Base-by-base conservation (phyloP, 1,284 basidiomycete genomes). In the Trametes pubescens region DNA sequence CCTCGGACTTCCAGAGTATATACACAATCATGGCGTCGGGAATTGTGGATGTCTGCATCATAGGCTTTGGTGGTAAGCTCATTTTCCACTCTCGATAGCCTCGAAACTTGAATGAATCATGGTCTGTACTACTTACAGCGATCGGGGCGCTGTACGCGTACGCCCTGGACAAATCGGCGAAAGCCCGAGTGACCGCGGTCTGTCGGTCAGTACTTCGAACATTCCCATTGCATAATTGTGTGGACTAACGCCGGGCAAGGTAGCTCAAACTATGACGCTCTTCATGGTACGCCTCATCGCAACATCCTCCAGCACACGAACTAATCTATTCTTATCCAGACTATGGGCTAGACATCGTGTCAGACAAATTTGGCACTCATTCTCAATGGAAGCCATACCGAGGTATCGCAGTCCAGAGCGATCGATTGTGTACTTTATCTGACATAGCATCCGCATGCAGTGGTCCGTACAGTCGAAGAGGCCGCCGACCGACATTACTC, bases 91-190 rank as follows among this genome's bases (percentile, higher is more conserved):
- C 18, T 18, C 5, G 16, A 21, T 5, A 6, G 22, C 7, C 11
- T 18, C 2, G 9, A 32, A 22, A 24, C 34, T 2, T 47, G 21
- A 35, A 18, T 26, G 24, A n/a, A n/a, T n/a, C n/a, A n/a, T 34
- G 16, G 4, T 35, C 11, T n/a, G 32, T 14, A 10, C 4, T 38
- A n/a, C 21, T 51, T 1, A 32, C 37, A 77, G 77, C 75, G 8
- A 74, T 78, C 46, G 77, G 77, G 3, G 72, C 75, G 13, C 43
- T 78, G 13, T 78, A 78, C 62, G 73, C 72, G 8, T 77, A 70
- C 43, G 73, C 73, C 10, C 62, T 78, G 1, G 70, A 77, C 40
- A 69, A 68, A 46, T 74, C 73, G 1, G 65, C 66, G 10, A 61
- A 61, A 26, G 75, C 66, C 9, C 63, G 71, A 51, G 67, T 78